A percentile compares a stretch with the other conserved stretches of the same genome.
phyloP scores from a whole-genome alignment of 768 basidiomycete species.

The Lactarius hengduanensis region DNA sequence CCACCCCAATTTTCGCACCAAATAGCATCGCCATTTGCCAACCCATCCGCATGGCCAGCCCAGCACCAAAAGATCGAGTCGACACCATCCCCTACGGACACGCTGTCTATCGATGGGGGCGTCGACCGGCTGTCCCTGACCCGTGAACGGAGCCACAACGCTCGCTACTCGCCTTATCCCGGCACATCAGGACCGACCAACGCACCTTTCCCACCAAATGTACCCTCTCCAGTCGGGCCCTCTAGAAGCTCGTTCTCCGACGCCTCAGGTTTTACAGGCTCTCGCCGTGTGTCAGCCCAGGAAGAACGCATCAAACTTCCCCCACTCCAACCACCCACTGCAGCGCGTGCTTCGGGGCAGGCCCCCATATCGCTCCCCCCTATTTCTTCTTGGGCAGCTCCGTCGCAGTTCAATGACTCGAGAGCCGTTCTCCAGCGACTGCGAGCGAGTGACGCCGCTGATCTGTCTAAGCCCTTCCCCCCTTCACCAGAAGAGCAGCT shows the following conservation, averaged over 20 bases:
- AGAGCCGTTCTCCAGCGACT: constrained; percentile 26
- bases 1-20: constrained; percentile 13
- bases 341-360: constrained; percentile 34
- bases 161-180: constrained; percentile 50
- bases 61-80: constrained; percentile 14
- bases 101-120: constrained; percentile 29
- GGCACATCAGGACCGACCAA: constrained; percentile 34
- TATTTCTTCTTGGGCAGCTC: constrained; percentile 43
- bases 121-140: constrained; percentile 37
- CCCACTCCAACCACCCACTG: constrained; percentile 42
- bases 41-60: constrained; percentile 15
- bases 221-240: constrained; percentile 38
- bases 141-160: constrained; percentile 31
- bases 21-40: constrained; percentile 7
- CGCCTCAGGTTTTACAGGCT: constrained; percentile 21
- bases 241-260: constrained; percentile 38
- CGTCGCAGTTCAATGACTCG: constrained; percentile 24
- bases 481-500: constrained; percentile 6
- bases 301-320: constrained; percentile 43
- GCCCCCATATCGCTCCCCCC: constrained; percentile 60
- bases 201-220: constrained; percentile 30
- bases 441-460: constrained; percentile 16
- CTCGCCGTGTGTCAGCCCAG: constrained; percentile 24
- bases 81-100: constrained; percentile 23
- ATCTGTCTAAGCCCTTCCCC: background rate